These are phyloP conservation scores for Madurella mycetomatis DNA, from an alignment of 2,329 filamentous ascomycete genomes.

Conservation along the genomic window DNA sequence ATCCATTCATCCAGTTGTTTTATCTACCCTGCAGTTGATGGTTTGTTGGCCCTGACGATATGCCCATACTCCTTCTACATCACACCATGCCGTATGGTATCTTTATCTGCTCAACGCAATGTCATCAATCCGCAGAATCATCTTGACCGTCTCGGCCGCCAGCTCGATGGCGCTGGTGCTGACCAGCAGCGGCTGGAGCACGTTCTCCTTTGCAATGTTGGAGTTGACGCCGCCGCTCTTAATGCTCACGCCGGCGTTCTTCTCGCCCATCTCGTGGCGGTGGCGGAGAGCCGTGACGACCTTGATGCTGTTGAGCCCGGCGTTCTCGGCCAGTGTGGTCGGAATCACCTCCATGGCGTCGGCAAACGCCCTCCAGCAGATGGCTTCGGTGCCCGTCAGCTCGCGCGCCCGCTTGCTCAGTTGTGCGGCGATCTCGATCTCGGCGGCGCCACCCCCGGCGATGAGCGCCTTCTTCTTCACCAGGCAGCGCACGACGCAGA, in stretches of 20 bases:
- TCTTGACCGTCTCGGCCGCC: conserved; percentile 97
- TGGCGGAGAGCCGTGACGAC: conserved; percentile 94
- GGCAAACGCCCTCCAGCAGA: conserved; percentile 99
- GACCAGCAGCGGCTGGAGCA: conserved; percentile 90
- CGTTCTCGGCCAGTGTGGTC: conserved; percentile 94
- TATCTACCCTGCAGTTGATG: not conserved
- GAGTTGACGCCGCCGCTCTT: conserved; percentile 95
- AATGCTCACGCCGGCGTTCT: conserved; percentile 96
- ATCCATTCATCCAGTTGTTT: conserved; percentile 7
- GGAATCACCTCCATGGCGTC: conserved; percentile 97
- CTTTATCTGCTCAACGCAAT: conserved; percentile 59
- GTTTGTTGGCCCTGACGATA: not conserved
- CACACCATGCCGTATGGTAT: not conserved
- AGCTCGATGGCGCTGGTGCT: conserved; percentile 97
- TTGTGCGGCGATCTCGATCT: conserved; percentile 91
- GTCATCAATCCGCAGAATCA: conserved; percentile 69
- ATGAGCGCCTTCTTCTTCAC: conserved; percentile 99
- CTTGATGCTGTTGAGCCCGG: conserved; percentile 96
- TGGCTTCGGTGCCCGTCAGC: conserved; percentile 85
- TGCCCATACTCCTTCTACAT: not conserved
- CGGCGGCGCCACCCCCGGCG: conserved; percentile 90
- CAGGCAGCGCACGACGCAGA: conserved; percentile 93
- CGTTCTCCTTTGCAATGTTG: conserved; percentile 95
- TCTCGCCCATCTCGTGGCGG: conserved; percentile 90
- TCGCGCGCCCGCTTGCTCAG: conserved; percentile 77